Conservation (phyloP, 108 stramenopile genomes). For the Licmophora abbreviata region DNA sequence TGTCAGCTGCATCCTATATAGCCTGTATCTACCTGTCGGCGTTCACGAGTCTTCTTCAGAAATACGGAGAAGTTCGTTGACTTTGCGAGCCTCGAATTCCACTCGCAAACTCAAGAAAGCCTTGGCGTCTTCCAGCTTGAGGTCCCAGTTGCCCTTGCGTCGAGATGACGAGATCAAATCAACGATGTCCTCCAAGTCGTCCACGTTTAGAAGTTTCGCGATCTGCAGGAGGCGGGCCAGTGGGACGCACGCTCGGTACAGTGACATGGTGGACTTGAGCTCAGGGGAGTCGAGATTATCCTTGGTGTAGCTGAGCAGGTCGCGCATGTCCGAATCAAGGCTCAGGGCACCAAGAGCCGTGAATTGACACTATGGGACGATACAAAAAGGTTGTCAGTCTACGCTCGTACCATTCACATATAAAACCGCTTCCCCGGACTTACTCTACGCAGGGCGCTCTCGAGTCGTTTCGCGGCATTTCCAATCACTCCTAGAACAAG, state of each 20-base stretch:
- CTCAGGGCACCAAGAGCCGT: slow-evolving; percentile 73
- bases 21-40: background rate
- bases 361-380: slow-evolving; percentile 67
- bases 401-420: too few relatives aligned
- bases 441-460: slow-evolving; percentile 45
- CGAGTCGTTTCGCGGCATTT: slow-evolving; percentile 64
- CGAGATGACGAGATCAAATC: slow-evolving; percentile 73
- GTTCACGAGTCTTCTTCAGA: slow-evolving; percentile 14
- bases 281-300: slow-evolving; percentile 52
- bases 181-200: slow-evolving; percentile 78
- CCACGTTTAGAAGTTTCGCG: slow-evolving; percentile 64
- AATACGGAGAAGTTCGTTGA: slow-evolving; percentile 56
- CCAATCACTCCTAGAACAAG: slow-evolving; percentile 58
- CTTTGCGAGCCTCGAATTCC: slow-evolving; percentile 65
- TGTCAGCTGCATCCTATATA: background rate
- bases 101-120: slow-evolving; percentile 53
- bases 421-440: too few relatives aligned
- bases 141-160: slow-evolving; percentile 78
- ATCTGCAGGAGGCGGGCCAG: slow-evolving; percentile 74
- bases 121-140: slow-evolving; percentile 73
- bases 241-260: slow-evolving; percentile 56
- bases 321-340: slow-evolving; percentile 78
- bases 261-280: slow-evolving; percentile 47
- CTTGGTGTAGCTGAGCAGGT: slow-evolving; percentile 62
- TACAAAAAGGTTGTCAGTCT: too few relatives aligned